phyloP scores from a whole-genome alignment of 2,329 filamentous ascomycete genomes.

The Fusarium annulatum region DNA sequence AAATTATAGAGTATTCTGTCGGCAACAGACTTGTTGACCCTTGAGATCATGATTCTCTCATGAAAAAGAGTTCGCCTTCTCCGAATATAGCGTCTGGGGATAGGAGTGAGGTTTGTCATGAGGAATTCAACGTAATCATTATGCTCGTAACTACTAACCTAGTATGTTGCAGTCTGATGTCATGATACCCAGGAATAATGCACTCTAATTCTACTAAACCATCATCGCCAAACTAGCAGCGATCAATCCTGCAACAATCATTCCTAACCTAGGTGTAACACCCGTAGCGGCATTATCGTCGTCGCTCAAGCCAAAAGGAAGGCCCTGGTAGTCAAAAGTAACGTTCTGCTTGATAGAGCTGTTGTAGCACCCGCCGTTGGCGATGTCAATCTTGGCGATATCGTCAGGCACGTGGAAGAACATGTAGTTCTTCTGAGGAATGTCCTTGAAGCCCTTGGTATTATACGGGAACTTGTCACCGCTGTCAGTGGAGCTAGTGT shows the following conservation, averaged over 20 bases:
- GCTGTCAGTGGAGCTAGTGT: conserved; percentile 75
- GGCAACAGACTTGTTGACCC: background rate
- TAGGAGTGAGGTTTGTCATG: background rate
- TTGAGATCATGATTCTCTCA: background rate
- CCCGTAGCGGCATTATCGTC: conserved; percentile 47
- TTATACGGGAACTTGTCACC: conserved; percentile 79
- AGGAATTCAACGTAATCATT: conserved; percentile 2
- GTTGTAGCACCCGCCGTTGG: conserved; percentile 76
- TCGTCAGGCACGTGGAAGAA: conserved; percentile 82
- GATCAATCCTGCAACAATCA: conserved; percentile 32
- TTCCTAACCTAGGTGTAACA: conserved; percentile 35
- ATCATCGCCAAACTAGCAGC: conserved; percentile 36
- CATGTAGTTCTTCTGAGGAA: conserved; percentile 78
- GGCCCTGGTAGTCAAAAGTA: conserved; percentile 74
- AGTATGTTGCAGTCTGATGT: background rate
- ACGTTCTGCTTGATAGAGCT: conserved; percentile 73
- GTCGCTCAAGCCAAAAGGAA: conserved; percentile 59
- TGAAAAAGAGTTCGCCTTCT: background rate
- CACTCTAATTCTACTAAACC: conserved; percentile 25
- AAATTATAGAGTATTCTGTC: background rate
- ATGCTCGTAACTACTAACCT: conserved; percentile 11
- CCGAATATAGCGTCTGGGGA: background rate
- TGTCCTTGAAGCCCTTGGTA: conserved; percentile 74
- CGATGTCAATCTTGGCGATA: conserved; percentile 72
- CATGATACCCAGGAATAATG: background rate